Percentiles rank a stretch among this genome's conserved stretches.
These are phyloP conservation scores for Posidonia oceanica DNA, from an alignment of 116 monocot species.

Conservation along the genomic window DNA sequence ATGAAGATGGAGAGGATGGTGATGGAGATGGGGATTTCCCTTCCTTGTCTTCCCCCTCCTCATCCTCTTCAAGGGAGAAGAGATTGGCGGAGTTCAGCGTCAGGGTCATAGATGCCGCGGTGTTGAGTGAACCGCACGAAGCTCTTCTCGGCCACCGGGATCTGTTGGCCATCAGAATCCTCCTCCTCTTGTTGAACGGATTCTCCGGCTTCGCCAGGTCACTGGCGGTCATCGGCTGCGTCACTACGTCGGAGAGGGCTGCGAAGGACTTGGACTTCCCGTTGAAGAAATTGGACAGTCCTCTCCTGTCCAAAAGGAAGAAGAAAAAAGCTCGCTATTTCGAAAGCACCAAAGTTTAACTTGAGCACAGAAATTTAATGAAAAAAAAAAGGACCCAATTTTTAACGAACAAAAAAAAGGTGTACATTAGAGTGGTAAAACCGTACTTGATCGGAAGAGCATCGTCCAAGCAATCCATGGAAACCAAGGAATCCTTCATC, in stretches of 20 bases:
- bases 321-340: too few species aligned
- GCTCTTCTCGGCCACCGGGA: slow-evolving; percentile 14
- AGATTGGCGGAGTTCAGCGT: not conserved
- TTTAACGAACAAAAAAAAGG: not conserved
- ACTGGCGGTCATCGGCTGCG: not conserved
- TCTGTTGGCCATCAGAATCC: slow-evolving; percentile 23
- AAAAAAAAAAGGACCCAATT: not conserved
- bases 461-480: slow-evolving; percentile 47
- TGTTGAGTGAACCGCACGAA: slow-evolving; percentile 28
- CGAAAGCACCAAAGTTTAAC: not conserved
- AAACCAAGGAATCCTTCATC: slow-evolving; percentile 14
- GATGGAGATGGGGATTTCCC: not conserved
- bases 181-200: slow-evolving; percentile 50
- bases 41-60: slow-evolving; percentile 5
- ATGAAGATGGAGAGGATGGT: not conserved
- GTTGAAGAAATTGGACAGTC: slow-evolving; percentile 40
- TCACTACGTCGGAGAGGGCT: slow-evolving; percentile 25
- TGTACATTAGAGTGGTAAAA: not conserved
- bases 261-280: slow-evolving; percentile 54
- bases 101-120: not conserved
- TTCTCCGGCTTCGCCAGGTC: slow-evolving; percentile 48
- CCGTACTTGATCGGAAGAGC: slow-evolving; percentile 63
- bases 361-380: not conserved
- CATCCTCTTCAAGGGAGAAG: slow-evolving; percentile 6
- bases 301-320: slow-evolving; percentile 14